Percentiles rank a stretch among this genome's conserved stretches.
These are phyloP conservation scores for Cryptosporidium parvum DNA, from an alignment of 169 alveolate species.

Conservation along the genomic window DNA sequence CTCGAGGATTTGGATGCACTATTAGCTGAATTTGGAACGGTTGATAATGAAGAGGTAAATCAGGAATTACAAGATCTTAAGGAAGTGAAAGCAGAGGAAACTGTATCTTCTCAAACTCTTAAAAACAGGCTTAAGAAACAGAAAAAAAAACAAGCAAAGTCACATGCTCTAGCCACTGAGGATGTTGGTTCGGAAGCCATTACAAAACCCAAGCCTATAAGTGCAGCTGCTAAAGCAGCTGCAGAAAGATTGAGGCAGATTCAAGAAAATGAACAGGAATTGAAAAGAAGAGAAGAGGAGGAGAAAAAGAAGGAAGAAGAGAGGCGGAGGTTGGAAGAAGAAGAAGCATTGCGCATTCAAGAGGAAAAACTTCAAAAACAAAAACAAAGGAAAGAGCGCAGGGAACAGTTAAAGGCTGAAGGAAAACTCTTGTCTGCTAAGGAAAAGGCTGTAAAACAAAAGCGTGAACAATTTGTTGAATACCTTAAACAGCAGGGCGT, in stretches of 20 bases:
- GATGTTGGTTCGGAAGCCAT: constrained; percentile 4
- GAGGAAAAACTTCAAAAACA: constrained; percentile 80
- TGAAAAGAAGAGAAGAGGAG: constrained; percentile 82
- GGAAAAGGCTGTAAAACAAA: constrained; percentile 84
- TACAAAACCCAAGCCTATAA: constrained; percentile 21
- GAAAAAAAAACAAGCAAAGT: constrained; percentile 62
- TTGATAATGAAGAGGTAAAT: constrained; percentile 1
- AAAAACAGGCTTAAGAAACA: constrained; percentile 68
- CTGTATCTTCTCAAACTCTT: constrained; percentile 63
- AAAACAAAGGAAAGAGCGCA: constrained; percentile 84
- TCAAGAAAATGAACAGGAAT: constrained; percentile 80
- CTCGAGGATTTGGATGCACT: constrained; percentile 65
- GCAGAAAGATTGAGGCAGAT: constrained; percentile 84
- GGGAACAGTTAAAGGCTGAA: constrained; percentile 85
- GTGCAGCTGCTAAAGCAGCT: constrained; percentile 83
- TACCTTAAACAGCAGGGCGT: constrained; percentile 81
- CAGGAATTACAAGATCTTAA: neutral
- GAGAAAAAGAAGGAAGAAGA: constrained; percentile 85
- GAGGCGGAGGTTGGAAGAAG: constrained; percentile 83
- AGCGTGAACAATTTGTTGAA: constrained; percentile 83
- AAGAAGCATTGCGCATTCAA: constrained; percentile 77
- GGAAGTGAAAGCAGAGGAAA: constrained; percentile 29
- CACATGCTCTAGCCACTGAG: constrained; percentile 21
- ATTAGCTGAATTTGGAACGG: constrained; percentile 59
- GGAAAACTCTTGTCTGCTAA: constrained; percentile 86